These are phyloP conservation scores for Rosellinia necatrix DNA, from an alignment of 2,329 filamentous ascomycete species.

Conservation along the genomic window DNA sequence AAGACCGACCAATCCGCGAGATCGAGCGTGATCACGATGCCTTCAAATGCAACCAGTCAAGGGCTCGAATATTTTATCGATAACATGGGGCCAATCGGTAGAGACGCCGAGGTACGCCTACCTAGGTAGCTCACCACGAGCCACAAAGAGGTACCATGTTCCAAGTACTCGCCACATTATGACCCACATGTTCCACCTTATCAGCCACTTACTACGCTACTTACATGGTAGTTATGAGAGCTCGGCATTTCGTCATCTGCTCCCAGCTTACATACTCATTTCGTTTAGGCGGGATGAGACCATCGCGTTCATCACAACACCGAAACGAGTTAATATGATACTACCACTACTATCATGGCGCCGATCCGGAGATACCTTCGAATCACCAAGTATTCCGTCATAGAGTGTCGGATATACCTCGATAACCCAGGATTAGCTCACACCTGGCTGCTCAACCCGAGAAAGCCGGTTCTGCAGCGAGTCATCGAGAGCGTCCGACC, in stretches of 20 bases:
- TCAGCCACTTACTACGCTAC: too few relatives aligned
- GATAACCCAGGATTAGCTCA: slow-evolving; percentile 84
- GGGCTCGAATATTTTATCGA: not conserved
- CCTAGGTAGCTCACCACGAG: too few relatives aligned
- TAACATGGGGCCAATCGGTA: too few relatives aligned
- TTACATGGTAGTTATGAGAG: not conserved
- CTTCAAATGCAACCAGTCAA: not conserved
- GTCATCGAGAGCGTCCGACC: slow-evolving; percentile 86
- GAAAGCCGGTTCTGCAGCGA: slow-evolving; percentile 75
- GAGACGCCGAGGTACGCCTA: not conserved
- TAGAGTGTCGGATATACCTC: slow-evolving; percentile 96
- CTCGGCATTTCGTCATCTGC: slow-evolving; percentile 28
- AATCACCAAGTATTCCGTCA: slow-evolving; percentile 88
- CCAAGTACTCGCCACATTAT: too few relatives aligned
- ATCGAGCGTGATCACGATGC: not conserved
- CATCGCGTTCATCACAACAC: too few relatives aligned
- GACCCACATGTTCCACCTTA: not conserved
- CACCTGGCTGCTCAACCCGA: slow-evolving; percentile 81
- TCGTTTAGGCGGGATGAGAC: not conserved
- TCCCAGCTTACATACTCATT: not conserved
- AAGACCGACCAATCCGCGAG: not conserved
- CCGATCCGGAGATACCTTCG: slow-evolving; percentile 87
- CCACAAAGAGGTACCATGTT: too few relatives aligned
- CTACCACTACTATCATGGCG: slow-evolving; percentile 64
- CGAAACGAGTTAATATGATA: not conserved